phyloP scores from a whole-genome alignment of 352 stramenopile species.

The Phytophthora idaei region DNA sequence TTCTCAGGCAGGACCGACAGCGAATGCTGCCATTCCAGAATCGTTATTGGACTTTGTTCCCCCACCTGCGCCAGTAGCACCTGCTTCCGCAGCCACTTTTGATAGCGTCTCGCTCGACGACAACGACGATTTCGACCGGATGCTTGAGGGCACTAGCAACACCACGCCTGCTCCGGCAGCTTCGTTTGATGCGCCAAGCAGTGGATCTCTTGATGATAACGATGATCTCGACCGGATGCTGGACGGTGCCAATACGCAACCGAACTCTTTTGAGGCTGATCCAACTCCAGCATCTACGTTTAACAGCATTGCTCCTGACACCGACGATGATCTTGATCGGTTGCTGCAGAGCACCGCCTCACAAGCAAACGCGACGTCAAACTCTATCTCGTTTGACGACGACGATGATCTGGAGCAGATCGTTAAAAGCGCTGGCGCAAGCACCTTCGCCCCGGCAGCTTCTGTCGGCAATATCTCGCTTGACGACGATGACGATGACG shows the following conservation, averaged over 20 bases:
- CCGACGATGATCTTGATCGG: slow-evolving; percentile 30
- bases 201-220: slow-evolving; percentile 48
- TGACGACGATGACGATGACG: slow-evolving; percentile 57
- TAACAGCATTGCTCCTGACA: slow-evolving; percentile 1
- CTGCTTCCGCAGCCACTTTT: slow-evolving; percentile 2
- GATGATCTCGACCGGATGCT: slow-evolving; percentile 23
- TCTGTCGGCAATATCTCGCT: slow-evolving; percentile 37
- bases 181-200: slow-evolving; percentile 8
- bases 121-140: slow-evolving; percentile 24
- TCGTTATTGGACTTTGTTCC: slow-evolving; percentile 3
- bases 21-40: background rate
- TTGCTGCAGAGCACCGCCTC: slow-evolving; percentile 14
- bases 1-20: slow-evolving; percentile 4
- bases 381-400: slow-evolving; percentile 25
- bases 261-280: background rate
- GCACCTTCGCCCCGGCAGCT: slow-evolving; percentile 2
- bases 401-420: slow-evolving; percentile 34
- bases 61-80: slow-evolving; percentile 15
- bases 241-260: background rate
- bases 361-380: background rate
- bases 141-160: background rate
- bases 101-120: slow-evolving; percentile 44
- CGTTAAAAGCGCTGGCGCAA: slow-evolving; percentile 14
- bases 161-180: background rate
- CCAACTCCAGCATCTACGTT: background rate